Percentiles rank a stretch among this genome's conserved stretches.
Evolutionary conservation across 2,329 filamentous ascomycete species (phyloP).

Genomic region (Ascomycota sp.): DNA sequence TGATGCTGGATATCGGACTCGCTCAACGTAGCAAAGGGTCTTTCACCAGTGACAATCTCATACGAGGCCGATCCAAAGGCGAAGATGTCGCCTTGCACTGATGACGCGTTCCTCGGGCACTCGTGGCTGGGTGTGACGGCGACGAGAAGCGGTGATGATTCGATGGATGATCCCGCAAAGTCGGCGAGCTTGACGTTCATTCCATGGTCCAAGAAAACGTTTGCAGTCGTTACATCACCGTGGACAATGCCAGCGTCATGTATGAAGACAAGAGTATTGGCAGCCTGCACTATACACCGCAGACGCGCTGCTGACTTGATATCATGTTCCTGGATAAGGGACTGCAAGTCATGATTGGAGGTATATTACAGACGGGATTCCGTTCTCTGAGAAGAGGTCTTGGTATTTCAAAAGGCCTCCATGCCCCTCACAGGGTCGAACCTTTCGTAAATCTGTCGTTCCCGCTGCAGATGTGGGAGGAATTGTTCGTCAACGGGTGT

Average conservation of each 20-base stretch:
- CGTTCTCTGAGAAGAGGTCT: neutral
- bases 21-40: slow-evolving; percentile 1
- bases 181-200: slow-evolving; percentile 2
- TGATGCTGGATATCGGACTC: neutral
- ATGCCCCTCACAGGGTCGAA: neutral
- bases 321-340: slow-evolving; percentile 1
- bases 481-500: neutral
- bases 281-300: slow-evolving; percentile 1
- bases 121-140: slow-evolving; percentile 1
- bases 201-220: slow-evolving; percentile 2
- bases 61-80: slow-evolving; percentile 1
- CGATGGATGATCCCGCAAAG: slow-evolving; percentile 3
- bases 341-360: slow-evolving; percentile 1
- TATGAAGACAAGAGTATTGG: slow-evolving; percentile 1
- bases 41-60: slow-evolving; percentile 1
- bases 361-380: slow-evolving; percentile 2
- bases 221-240: slow-evolving; percentile 1
- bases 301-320: neutral
- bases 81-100: slow-evolving; percentile 1
- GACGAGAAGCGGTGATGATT: slow-evolving; percentile 1
- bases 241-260: slow-evolving; percentile 2
- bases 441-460: slow-evolving; percentile 1
- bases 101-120: slow-evolving; percentile 1
- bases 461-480: neutral
- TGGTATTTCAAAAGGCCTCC: slow-evolving; percentile 1